Conservation (phyloP, 1,284 basidiomycete species). For the Apiotrichum brassicae region DNA sequence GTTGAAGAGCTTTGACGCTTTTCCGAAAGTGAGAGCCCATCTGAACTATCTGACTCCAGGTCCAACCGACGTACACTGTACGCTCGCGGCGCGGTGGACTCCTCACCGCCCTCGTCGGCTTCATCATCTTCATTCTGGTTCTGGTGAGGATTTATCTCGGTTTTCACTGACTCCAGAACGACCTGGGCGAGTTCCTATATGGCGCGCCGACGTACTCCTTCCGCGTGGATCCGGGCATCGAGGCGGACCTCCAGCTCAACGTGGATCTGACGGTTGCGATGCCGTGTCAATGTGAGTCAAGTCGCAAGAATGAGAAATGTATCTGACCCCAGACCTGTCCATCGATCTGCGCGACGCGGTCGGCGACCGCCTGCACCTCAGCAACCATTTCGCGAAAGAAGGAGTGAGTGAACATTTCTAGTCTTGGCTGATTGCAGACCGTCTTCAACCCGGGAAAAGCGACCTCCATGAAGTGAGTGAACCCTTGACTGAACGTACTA, state of each 20-base stretch:
- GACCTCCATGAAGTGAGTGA: constrained; percentile 59
- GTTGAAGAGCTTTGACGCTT: constrained; percentile 55
- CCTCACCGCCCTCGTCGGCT: constrained; percentile 69
- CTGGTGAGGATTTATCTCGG: constrained; percentile 23
- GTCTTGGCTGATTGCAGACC: constrained; percentile 50
- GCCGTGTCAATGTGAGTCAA: constrained; percentile 80
- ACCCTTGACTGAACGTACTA: not conserved
- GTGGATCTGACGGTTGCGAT: constrained; percentile 86
- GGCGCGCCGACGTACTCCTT: constrained; percentile 85
- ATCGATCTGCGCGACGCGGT: constrained; percentile 88
- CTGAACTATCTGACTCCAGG: constrained; percentile 23
- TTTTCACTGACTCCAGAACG: constrained; percentile 57
- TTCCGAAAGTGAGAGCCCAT: constrained; percentile 58
- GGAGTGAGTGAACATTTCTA: constrained; percentile 54
- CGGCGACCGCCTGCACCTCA: constrained; percentile 83
- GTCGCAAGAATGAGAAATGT: not conserved
- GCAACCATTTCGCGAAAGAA: constrained; percentile 75
- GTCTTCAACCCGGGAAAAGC: constrained; percentile 79
- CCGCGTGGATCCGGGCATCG: constrained; percentile 62
- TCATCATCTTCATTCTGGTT: constrained; percentile 55
- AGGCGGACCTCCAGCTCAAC: constrained; percentile 70
- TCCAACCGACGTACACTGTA: constrained; percentile 78
- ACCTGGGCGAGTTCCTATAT: constrained; percentile 82
- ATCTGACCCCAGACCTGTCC: constrained; percentile 73
- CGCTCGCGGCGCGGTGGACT: constrained; percentile 81